phyloP scores from a whole-genome alignment of 1,284 basidiomycete species.

The Papiliotrema terrestris region DNA sequence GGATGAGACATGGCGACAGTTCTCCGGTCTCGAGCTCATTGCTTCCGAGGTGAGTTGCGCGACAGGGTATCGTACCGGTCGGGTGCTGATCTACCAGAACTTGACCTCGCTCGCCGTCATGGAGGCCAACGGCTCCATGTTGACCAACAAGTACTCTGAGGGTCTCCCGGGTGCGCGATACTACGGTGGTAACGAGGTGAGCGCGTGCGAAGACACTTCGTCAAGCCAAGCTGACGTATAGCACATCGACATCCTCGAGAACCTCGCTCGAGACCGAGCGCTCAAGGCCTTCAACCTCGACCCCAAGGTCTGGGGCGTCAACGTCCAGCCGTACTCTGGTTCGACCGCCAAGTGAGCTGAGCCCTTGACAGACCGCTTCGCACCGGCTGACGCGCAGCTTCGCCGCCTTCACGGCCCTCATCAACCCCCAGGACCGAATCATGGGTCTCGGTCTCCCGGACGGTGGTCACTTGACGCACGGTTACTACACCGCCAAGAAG shows the following conservation, averaged over 20 bases:
- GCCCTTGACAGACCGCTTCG: too few relatives aligned
- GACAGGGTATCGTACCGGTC: too few relatives aligned
- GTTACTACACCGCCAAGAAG: slow-evolving; percentile 98
- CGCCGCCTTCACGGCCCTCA: slow-evolving; percentile 91
- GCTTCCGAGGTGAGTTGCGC: slow-evolving; percentile 43
- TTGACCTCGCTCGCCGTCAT: slow-evolving; percentile 89
- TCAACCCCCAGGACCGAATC: slow-evolving; percentile 96
- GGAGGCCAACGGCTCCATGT: slow-evolving; percentile 97
- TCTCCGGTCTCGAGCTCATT: slow-evolving; percentile 78
- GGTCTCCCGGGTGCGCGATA: slow-evolving; percentile 93
- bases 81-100: slow-evolving; percentile 59
- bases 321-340: slow-evolving; percentile 98
- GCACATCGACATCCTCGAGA: slow-evolving; percentile 94
- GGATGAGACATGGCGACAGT: slow-evolving; percentile 98
- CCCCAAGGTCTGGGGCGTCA: slow-evolving; percentile 89
- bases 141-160: slow-evolving; percentile 98
- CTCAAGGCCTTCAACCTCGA: slow-evolving; percentile 96
- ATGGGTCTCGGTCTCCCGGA: slow-evolving; percentile 99
- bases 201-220: slow-evolving; percentile 7
- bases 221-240: slow-evolving; percentile 6
- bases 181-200: slow-evolving; percentile 88
- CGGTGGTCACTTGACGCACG: slow-evolving; percentile 97
- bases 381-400: slow-evolving; percentile 65
- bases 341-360: slow-evolving; percentile 75
- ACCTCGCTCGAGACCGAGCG: slow-evolving; percentile 91